These are phyloP conservation scores for Boletus edulis DNA, from an alignment of 768 basidiomycete species.

Conservation along the genomic window DNA sequence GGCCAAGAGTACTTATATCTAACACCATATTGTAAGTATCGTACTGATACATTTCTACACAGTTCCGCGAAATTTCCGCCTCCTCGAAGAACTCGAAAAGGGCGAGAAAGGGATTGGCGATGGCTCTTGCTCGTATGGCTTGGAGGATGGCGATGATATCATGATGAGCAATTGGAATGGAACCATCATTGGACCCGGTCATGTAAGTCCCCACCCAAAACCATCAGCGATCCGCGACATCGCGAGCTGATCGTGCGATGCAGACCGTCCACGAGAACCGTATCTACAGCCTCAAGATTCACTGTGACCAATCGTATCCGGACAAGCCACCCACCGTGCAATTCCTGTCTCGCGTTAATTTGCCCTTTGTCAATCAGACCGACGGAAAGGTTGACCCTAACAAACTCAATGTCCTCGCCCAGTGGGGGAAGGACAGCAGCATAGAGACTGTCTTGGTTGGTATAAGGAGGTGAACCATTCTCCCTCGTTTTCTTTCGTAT, in stretches of 20 bases:
- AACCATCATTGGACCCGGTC: conserved; percentile 97
- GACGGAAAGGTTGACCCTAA: conserved; percentile 76
- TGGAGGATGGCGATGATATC: conserved; percentile 95
- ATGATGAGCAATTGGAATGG: conserved; percentile 99
- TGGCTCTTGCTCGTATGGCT: conserved; percentile 94
- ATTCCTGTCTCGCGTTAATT: conserved; percentile 87
- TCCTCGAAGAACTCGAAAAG: conserved; percentile 98
- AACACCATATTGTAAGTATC: background rate
- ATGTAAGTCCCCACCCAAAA: conserved; percentile 54
- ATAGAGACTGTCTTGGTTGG: conserved; percentile 92
- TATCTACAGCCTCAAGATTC: conserved; percentile 93
- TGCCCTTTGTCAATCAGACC: conserved; percentile 80
- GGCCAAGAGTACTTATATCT: conserved; percentile 48
- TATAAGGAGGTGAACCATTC: conserved; percentile 68
- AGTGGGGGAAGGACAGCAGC: conserved; percentile 75
- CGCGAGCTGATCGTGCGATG: conserved; percentile 11
- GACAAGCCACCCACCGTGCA: conserved; percentile 76
- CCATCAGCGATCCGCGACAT: conserved; percentile 9
- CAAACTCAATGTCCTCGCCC: conserved; percentile 68
- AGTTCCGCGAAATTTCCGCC: conserved; percentile 97
- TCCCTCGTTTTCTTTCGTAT: background rate
- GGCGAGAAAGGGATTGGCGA: conserved; percentile 99
- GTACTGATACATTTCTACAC: conserved; percentile 4
- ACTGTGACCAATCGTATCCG: conserved; percentile 74
- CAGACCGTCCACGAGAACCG: conserved; percentile 98